Conservation (phyloP, 768 basidiomycete species). For the Chalciporus pseudorubinellus region DNA sequence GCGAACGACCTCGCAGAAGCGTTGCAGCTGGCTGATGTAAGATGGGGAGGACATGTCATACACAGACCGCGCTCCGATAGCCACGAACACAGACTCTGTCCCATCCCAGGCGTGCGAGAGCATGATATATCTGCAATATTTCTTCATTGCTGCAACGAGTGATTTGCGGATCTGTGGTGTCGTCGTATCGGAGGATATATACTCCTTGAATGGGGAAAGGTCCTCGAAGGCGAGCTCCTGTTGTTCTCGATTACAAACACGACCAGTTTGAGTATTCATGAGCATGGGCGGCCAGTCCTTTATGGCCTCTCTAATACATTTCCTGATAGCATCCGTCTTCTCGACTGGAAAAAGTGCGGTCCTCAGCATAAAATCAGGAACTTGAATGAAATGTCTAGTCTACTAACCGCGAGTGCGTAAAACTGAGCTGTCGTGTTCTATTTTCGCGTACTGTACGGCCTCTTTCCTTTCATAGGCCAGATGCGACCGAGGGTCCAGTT, state of each 20-base stretch:
- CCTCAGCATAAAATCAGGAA: neutral
- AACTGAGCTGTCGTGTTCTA: neutral
- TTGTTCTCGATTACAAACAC: neutral
- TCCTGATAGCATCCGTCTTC: too few species aligned
- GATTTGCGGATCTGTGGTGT: neutral
- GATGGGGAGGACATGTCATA: neutral
- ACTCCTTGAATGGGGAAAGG: neutral
- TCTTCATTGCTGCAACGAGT: neutral
- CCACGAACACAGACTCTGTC: neutral
- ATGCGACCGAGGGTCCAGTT: neutral
- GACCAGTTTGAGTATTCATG: conserved; percentile 2
- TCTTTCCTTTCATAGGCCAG: neutral
- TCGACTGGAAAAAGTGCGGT: neutral
- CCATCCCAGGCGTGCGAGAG: neutral
- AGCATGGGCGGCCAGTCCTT: conserved; percentile 1
- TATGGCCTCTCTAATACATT: neutral
- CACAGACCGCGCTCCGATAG: neutral
- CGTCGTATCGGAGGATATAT: neutral
- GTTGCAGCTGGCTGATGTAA: neutral
- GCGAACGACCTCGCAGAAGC: conserved; percentile 4
- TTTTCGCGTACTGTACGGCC: neutral
- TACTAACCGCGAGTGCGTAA: neutral
- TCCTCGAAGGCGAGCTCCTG: neutral
- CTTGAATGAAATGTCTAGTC: neutral
- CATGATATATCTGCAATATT: neutral